A percentile compares a stretch with the other conserved stretches of the same genome.
These are phyloP conservation scores for Nidula niveotomentosa DNA, from an alignment of 1,284 basidiomycete species.

Conservation along the genomic window DNA sequence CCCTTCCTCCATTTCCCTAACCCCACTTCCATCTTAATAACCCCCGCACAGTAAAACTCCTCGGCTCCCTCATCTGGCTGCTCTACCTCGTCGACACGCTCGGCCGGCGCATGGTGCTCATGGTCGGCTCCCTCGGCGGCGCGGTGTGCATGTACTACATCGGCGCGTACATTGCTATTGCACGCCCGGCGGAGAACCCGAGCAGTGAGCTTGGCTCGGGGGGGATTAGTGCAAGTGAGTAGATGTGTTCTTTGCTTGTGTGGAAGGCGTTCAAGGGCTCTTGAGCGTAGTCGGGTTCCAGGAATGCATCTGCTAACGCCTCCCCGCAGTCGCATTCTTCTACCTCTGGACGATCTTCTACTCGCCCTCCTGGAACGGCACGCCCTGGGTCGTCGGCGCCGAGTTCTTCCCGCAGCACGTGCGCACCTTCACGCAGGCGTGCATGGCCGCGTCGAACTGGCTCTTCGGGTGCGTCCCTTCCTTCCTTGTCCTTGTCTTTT, in stretches of 20 bases:
- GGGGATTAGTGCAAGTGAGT: slow-evolving; percentile 25
- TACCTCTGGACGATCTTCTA: slow-evolving; percentile 37
- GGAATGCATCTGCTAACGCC: neutral
- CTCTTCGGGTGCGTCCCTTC: slow-evolving; percentile 18
- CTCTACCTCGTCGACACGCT: slow-evolving; percentile 23
- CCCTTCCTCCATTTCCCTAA: slow-evolving; percentile 8
- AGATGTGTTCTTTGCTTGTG: neutral
- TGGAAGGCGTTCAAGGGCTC: too few relatives aligned
- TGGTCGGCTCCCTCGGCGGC: slow-evolving; percentile 40
- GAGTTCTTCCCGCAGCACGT: slow-evolving; percentile 37
- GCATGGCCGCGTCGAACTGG: slow-evolving; percentile 32
- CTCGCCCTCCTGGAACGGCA: slow-evolving; percentile 33
- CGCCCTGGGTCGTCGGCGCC: slow-evolving; percentile 29
- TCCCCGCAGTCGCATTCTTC: slow-evolving; percentile 25
- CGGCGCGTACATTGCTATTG: slow-evolving; percentile 32
- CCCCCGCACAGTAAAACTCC: slow-evolving; percentile 18
- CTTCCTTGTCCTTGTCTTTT: neutral
- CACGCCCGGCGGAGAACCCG: slow-evolving; percentile 20
- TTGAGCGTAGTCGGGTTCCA: neutral
- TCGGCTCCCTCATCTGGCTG: slow-evolving; percentile 27
- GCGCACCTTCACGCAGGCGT: slow-evolving; percentile 31
- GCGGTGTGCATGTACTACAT: slow-evolving; percentile 40
- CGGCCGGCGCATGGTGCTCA: slow-evolving; percentile 39
- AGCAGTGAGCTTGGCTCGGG: slow-evolving; percentile 17
- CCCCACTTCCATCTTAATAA: slow-evolving; percentile 9